Evolutionary conservation across 208 protist genomes (phyloP), one percentile per base, ranked within the genome.

Genomic region (Balamuthia mandrillaris): DNA sequence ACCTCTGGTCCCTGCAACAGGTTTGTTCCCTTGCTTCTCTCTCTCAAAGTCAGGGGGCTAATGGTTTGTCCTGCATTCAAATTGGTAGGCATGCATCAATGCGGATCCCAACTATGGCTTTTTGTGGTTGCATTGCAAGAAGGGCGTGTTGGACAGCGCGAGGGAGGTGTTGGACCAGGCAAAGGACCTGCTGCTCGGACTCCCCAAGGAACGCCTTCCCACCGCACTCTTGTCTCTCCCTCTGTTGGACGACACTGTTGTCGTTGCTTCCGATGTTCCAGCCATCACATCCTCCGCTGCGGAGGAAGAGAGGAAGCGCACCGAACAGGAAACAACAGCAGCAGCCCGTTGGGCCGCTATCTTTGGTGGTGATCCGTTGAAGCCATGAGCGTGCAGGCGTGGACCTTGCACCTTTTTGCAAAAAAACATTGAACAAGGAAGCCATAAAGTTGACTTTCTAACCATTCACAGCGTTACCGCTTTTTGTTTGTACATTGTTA

Each of bases 81-180:
- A 14, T 70, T 33, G 65, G 35, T 39, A 84, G 84, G 51, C 89
- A 60, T 95, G 94, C 84, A 86, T 94, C 18, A 95, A 94, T 78
- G 93, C 94, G 21, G 92, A 96, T 51, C 94, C 94, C 49, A 96
- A 96, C 58, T 96, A 95, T 86, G 94, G 94, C 47, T 85, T 88
- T 29, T 72, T 96, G 33, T 96, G 94, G 94, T 84, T 91, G n/a
- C 87, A 94, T 75, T 94, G 88, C 42, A 94, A 93, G 84, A n/a
- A 58, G 1, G 29, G 52, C 24, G 56, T 83, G 33, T 66, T 94
- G 12, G 87, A 91, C 60, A 74, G 77, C n/a, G 56, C 90, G 21
- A 81, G 85, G 79, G 85, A 92, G 37, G 88, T 90, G 0, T 65
- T 93, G 14, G 52, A 65, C 37, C 84, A 84, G 29, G 91, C 90